A percentile compares a stretch with the other conserved stretches of the same genome.
phyloP scores from a whole-genome alignment of 2,329 filamentous ascomycete genomes.

The Aspergillus piperis region DNA sequence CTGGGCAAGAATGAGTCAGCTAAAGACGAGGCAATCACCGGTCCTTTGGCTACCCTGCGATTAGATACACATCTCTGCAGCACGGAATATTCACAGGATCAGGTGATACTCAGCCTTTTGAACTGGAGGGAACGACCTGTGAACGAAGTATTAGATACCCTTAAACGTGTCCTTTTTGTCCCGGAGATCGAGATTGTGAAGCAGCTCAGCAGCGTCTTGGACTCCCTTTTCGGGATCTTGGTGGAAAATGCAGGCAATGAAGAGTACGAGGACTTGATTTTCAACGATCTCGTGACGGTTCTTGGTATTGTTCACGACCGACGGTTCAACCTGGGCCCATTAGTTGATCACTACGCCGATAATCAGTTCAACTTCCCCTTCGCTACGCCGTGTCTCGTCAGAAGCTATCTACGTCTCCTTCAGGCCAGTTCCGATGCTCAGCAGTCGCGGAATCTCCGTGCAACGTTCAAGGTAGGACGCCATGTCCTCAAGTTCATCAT shows the following conservation, averaged over 20 bases:
- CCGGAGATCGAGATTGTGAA: conserved; percentile 98
- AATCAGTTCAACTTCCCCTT: conserved; percentile 90
- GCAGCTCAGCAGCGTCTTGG: conserved; percentile 82
- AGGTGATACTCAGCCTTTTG: conserved; percentile 77
- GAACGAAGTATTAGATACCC: conserved; percentile 69
- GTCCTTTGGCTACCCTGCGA: conserved; percentile 75
- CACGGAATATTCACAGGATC: conserved; percentile 91
- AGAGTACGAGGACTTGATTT: conserved; percentile 89
- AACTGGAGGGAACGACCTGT: conserved; percentile 79
- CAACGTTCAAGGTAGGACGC: conserved; percentile 91
- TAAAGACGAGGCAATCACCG: conserved; percentile 72
- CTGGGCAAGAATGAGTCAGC: conserved; percentile 66
- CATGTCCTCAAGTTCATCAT: conserved; percentile 95
- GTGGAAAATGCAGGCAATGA: conserved; percentile 89
- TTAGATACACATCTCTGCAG: conserved; percentile 89
- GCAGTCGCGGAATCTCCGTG: conserved; percentile 78
- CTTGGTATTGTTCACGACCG: conserved; percentile 92
- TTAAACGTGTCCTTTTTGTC: conserved; percentile 87
- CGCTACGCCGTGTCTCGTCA: conserved; percentile 81
- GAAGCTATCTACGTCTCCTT: conserved; percentile 81
- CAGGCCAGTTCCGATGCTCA: conserved; percentile 80
- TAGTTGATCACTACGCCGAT: conserved; percentile 90
- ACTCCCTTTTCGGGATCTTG: conserved; percentile 86
- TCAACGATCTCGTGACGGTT: conserved; percentile 84
- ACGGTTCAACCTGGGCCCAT: conserved; percentile 83